Percentiles rank a stretch among this genome's conserved stretches.
Conservation (phyloP, 2,329 filamentous ascomycete genomes). For the Beauveria medogensis region DNA sequence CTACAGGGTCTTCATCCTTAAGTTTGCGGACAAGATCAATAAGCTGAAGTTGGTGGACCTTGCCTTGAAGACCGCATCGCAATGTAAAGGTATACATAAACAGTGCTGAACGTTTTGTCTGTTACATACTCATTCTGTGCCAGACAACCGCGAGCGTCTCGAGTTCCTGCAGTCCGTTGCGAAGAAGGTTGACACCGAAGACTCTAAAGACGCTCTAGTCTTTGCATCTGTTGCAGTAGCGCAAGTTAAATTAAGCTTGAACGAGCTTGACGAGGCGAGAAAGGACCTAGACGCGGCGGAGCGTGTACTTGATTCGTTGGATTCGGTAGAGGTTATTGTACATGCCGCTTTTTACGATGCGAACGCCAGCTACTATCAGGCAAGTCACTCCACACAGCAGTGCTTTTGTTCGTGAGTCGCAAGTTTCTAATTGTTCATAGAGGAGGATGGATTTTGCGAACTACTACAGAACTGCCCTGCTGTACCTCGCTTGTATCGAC, state of each 20-base stretch:
- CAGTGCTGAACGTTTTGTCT: neutral
- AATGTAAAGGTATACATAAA: slow-evolving; percentile 60
- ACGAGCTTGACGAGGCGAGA: slow-evolving; percentile 72
- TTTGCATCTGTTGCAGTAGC: slow-evolving; percentile 89
- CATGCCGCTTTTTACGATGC: slow-evolving; percentile 95
- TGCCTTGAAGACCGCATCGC: slow-evolving; percentile 76
- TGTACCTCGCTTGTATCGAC: slow-evolving; percentile 95
- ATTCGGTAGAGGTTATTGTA: slow-evolving; percentile 90
- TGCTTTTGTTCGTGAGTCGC: neutral
- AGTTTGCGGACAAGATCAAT: slow-evolving; percentile 98
- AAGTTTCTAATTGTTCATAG: slow-evolving; percentile 18
- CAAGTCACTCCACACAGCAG: slow-evolving; percentile 15
- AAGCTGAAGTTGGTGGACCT: slow-evolving; percentile 93
- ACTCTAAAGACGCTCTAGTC: slow-evolving; percentile 91
- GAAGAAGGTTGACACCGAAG: slow-evolving; percentile 82
- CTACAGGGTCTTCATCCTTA: slow-evolving; percentile 91
- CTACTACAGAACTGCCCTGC: slow-evolving; percentile 95
- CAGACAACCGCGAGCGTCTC: slow-evolving; percentile 84
- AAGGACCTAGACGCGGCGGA: slow-evolving; percentile 83
- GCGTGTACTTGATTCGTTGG: slow-evolving; percentile 80
- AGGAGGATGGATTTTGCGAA: slow-evolving; percentile 84
- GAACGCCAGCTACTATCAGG: slow-evolving; percentile 91
- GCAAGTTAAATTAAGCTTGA: slow-evolving; percentile 72
- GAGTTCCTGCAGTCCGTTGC: slow-evolving; percentile 76
- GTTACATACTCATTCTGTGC: neutral